Percentiles rank a stretch among this genome's conserved stretches.
These are phyloP conservation scores for Capronia coronata DNA, from an alignment of 2,329 filamentous ascomycete species.

Conservation along the genomic window DNA sequence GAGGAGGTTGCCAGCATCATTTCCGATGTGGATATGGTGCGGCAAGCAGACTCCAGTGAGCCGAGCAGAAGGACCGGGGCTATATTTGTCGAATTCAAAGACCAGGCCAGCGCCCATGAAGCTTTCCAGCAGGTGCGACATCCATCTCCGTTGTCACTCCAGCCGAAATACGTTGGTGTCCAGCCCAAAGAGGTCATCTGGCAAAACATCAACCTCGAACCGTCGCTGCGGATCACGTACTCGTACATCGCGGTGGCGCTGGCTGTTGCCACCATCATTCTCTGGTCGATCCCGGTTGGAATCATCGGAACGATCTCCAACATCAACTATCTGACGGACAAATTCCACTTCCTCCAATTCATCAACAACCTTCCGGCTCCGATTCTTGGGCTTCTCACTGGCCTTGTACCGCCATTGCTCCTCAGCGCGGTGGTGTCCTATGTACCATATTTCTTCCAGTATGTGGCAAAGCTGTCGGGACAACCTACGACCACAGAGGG, in stretches of 20 bases:
- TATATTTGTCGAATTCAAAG: conserved; percentile 84
- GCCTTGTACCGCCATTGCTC: conserved; percentile 72
- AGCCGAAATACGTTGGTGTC: conserved; percentile 75
- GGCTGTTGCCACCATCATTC: conserved; percentile 68
- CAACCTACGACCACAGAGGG: conserved; percentile 72
- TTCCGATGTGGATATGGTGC: conserved; percentile 57
- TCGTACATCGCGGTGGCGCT: conserved; percentile 63
- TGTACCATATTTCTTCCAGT: conserved; percentile 78
- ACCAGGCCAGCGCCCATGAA: conserved; percentile 73
- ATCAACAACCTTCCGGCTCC: conserved; percentile 61
- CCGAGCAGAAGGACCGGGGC: conserved; percentile 45
- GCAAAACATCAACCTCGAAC: conserved; percentile 72
- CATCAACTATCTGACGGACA: conserved; percentile 57
- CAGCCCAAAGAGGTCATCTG: conserved; percentile 82
- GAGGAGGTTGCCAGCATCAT: conserved; percentile 64
- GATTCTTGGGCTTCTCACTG: conserved; percentile 74
- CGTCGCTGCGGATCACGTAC: conserved; percentile 52
- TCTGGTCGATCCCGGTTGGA: conserved; percentile 73
- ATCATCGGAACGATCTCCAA: conserved; percentile 85
- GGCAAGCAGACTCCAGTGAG: conserved; percentile 10
- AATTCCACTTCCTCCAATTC: conserved; percentile 60
- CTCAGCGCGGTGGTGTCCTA: conserved; percentile 73
- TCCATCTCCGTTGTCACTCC: conserved; percentile 66
- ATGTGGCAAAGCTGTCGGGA: conserved; percentile 72
- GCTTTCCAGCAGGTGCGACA: conserved; percentile 58